Conservation (phyloP, 176 grass and related monocot genomes). For the Ensete ventricosum region DNA sequence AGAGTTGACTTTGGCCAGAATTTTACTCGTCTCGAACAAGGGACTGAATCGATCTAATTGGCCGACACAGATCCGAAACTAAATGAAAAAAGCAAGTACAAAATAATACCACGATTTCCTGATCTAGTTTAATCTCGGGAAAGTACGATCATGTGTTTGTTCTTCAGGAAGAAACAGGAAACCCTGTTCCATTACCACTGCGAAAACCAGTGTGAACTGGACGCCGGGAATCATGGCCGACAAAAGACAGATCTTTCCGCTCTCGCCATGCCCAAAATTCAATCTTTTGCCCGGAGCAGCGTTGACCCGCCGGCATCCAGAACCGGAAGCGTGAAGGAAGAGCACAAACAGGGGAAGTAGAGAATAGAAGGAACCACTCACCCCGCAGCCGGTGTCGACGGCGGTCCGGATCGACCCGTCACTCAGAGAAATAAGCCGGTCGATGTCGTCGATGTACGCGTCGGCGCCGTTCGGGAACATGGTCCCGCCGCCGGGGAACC, state of each 20-base stretch:
- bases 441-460: slow-evolving; percentile 83
- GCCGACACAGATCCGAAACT: too few species aligned
- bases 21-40: neutral
- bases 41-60: too few species aligned
- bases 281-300: neutral
- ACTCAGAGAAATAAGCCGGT: slow-evolving; percentile 50
- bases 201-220: neutral
- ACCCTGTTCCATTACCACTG: too few species aligned
- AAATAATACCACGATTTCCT: too few species aligned
- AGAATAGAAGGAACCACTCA: slow-evolving; percentile 20
- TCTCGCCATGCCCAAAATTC: neutral
- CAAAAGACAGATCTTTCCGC: neutral
- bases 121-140: too few species aligned
- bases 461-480: slow-evolving; percentile 84
- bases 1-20: neutral
- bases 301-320: neutral
- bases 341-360: neutral
- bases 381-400: slow-evolving; percentile 90
- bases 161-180: too few species aligned
- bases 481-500: slow-evolving; percentile 86
- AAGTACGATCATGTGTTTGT: too few species aligned
- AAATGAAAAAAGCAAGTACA: too few species aligned
- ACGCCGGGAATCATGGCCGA: neutral
- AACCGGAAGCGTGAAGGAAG: neutral
- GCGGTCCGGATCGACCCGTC: slow-evolving; percentile 88